A percentile compares a stretch with the other conserved stretches of the same genome.
phyloP scores from a whole-genome alignment of 192 early-diverging fungal species.

The Podila epigama region DNA sequence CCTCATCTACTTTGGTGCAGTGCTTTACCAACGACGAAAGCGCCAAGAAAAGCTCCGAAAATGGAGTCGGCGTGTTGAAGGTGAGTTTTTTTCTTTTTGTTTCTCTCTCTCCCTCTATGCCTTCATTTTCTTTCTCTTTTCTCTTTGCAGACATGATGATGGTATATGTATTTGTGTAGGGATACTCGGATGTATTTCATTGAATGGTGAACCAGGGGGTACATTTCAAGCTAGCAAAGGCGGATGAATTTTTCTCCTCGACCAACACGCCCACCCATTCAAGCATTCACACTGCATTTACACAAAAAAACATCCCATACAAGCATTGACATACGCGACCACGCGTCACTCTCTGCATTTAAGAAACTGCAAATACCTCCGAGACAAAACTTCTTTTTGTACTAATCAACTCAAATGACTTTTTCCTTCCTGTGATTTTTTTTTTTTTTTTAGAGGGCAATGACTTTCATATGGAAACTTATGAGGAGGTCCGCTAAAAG shows the following conservation, averaged over 20 bases:
- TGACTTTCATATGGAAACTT: slow-evolving; percentile 25
- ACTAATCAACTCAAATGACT: background rate
- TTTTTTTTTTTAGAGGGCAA: slow-evolving; percentile 11
- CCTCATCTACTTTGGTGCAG: slow-evolving; percentile 21
- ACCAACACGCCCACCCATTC: no score
- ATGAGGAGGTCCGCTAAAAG: slow-evolving; percentile 14
- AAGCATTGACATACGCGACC: no score
- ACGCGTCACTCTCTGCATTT: no score
- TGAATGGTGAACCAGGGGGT: background rate
- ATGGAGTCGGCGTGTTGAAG: slow-evolving; percentile 28
- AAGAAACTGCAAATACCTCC: no score
- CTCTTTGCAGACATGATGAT: background rate
- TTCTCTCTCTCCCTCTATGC: background rate
- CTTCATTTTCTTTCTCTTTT: background rate
- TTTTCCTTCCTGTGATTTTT: background rate
- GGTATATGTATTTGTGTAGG: background rate
- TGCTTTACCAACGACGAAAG: slow-evolving; percentile 31
- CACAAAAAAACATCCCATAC: no score
- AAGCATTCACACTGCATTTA: no score
- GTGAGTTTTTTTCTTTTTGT: slow-evolving; percentile 1
- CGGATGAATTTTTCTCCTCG: no score
- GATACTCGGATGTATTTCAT: background rate
- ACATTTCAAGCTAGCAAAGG: no score
- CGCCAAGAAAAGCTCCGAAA: slow-evolving; percentile 20
- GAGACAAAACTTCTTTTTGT: background rate